Evolutionary conservation across 2,329 filamentous ascomycete genomes (phyloP), one percentile per base, ranked within the genome.

Genomic region (Fusarium sp.): DNA sequence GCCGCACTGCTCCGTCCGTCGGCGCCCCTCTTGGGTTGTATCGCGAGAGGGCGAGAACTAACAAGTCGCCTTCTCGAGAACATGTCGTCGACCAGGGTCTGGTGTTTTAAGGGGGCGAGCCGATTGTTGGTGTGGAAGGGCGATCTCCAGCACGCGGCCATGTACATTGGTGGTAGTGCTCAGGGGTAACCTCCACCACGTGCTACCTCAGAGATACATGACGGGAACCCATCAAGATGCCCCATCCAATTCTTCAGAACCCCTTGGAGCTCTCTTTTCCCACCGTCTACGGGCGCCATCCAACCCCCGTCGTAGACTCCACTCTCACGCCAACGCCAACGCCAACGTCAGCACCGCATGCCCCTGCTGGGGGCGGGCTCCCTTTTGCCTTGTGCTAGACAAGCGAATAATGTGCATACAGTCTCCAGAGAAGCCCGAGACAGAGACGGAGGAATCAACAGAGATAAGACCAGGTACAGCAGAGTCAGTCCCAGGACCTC

Each of bases 251-350:
- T 23, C 50, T 64, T 64, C 56, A 64, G 58, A 41, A 41, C 60
- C 61, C 61, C 62, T 34, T 30, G 23, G 45, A 16, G 52, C 41
- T 35, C 61, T 41, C 64, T 50, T 59, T 60, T 60, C 52, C 45
- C 63, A 65, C 67, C 64, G 57, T 66, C 64, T 60, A 60, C 64
- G 56, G 30, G 45, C 45, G 45, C 32, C 45, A 50, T 62, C 32
- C 48, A 32, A n/a, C 32, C 57, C 56, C 39, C 37, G 45, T 39
- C 62, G 61, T 35, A 23, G 62, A 65, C 67, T 71, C 74, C 74
- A 75, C 76, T 54, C 68, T 71, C 66, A 77, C 76, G 64, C 74
- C 62, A 76, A 76, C 63, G 63, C 64, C 63, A 76, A 76, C 63
- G 63, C 64, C 63, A 66, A 52, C 57, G 68, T 59, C 37, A 37